Evolutionary conservation across 768 basidiomycete species (phyloP).

Genomic region (Sporobolomyces pararoseus): DNA sequence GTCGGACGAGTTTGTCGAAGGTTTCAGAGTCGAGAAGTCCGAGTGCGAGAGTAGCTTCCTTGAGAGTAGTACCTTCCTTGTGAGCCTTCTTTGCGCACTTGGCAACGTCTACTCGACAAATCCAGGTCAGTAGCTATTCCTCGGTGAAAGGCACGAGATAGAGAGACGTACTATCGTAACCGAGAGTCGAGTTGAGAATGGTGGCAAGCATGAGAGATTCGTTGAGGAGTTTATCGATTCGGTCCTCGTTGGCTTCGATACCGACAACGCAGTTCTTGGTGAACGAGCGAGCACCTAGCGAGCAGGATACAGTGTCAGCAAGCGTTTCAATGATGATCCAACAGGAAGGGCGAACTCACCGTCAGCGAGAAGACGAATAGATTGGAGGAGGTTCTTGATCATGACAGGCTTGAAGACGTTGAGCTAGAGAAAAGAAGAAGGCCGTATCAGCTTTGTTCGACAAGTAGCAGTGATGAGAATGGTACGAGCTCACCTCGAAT

Average conservation of each 20-base stretch:
- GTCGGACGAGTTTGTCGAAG: constrained; percentile 78
- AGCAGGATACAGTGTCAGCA: too few relatives aligned
- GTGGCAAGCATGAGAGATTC: constrained; percentile 98
- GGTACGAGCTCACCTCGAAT: constrained; percentile 76
- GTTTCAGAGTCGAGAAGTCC: constrained; percentile 82
- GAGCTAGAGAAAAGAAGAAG: constrained; percentile 56
- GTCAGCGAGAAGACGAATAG: constrained; percentile 86
- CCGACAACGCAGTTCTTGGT: constrained; percentile 96
- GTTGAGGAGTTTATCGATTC: constrained; percentile 80
- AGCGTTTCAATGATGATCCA: neutral
- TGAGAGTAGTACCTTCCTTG: constrained; percentile 92
- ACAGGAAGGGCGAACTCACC: constrained; percentile 56
- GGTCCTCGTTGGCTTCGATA: constrained; percentile 91
- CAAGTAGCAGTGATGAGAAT: constrained; percentile 5
- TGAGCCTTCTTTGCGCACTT: constrained; percentile 99
- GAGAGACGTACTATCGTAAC: constrained; percentile 81
- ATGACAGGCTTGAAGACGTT: constrained; percentile 99
- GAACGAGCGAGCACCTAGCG: constrained; percentile 76
- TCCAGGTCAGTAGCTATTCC: neutral
- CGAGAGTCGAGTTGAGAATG: constrained; percentile 89
- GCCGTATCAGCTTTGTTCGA: neutral
- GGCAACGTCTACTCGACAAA: constrained; percentile 69
- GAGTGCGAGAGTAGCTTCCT: constrained; percentile 84
- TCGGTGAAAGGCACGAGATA: neutral
- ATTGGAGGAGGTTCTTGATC: constrained; percentile 95